Evolutionary conservation across 805 yeast genomes (phyloP).

Genomic region (Cyberlindnera samutprakarnensis): DNA sequence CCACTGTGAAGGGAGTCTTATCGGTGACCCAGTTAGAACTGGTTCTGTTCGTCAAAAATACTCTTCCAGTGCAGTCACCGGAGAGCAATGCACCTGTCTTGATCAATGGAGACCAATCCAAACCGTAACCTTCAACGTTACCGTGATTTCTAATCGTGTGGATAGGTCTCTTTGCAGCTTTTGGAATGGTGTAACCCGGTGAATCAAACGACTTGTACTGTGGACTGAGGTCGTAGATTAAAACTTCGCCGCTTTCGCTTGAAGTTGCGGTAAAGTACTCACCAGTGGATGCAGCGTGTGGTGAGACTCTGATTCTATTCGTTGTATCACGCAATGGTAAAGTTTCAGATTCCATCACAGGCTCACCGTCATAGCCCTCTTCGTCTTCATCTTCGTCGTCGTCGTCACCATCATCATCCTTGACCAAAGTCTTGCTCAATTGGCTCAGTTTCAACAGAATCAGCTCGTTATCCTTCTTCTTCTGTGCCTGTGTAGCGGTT

Average conservation of each 20-base stretch:
- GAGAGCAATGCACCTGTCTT: constrained; percentile 75
- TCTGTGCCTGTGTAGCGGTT: constrained; percentile 91
- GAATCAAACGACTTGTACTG: constrained; percentile 79
- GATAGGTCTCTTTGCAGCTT: constrained; percentile 66
- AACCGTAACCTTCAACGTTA: constrained; percentile 93
- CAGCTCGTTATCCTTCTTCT: constrained; percentile 82
- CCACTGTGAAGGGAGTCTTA: constrained; percentile 58
- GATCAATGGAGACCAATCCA: constrained; percentile 91
- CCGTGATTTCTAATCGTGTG: constrained; percentile 85
- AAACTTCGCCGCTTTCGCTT: constrained; percentile 86
- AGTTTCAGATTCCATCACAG: constrained; percentile 81
- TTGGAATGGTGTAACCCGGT: constrained; percentile 80
- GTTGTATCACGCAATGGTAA: constrained; percentile 76
- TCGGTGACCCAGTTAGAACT: constrained; percentile 82
- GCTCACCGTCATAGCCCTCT: constrained; percentile 68
- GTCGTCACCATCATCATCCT: constrained; percentile 71
- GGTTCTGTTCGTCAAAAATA: constrained; percentile 71
- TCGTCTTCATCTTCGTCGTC: constrained; percentile 69
- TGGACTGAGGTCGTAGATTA: constrained; percentile 71
- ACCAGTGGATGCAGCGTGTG: constrained; percentile 63
- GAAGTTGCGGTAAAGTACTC: constrained; percentile 83
- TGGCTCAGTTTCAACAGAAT: constrained; percentile 77
- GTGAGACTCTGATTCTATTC: constrained; percentile 80
- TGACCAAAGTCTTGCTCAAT: constrained; percentile 78
- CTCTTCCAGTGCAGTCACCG: constrained; percentile 85